Conservation (phyloP, 2,329 filamentous ascomycete species). For the Scopulariopsis brevicaulis region DNA sequence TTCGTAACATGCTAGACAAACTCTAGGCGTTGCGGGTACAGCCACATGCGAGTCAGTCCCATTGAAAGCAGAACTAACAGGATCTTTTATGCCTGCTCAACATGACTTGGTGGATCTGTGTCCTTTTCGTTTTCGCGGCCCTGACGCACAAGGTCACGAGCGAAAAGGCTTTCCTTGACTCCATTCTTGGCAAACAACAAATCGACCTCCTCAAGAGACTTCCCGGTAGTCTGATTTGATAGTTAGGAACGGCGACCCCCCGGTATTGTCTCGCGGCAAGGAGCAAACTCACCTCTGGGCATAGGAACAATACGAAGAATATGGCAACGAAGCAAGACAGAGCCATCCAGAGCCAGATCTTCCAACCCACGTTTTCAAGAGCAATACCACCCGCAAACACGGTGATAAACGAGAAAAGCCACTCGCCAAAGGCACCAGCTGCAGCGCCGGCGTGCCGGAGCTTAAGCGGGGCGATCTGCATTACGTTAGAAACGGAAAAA, state of each 20-base stretch:
- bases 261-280: background rate
- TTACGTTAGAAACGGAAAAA: background rate
- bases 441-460: conserved; percentile 8
- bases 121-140: too few species aligned
- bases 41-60: too few species aligned
- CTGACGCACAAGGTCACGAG: too few species aligned
- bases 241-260: background rate
- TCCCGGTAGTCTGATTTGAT: background rate
- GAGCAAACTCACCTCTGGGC: background rate
- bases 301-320: conserved; percentile 3
- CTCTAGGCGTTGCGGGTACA: too few species aligned
- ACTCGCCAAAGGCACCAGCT: conserved; percentile 9
- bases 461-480: conserved; percentile 6
- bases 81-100: too few species aligned
- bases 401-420: conserved; percentile 9
- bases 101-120: too few species aligned
- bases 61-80: too few species aligned
- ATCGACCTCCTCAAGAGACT: conserved; percentile 2
- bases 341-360: conserved; percentile 9
- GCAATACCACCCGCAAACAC: conserved; percentile 9
- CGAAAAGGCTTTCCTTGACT: too few species aligned
- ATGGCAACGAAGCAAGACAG: conserved; percentile 6
- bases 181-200: conserved; percentile 2
- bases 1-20: too few species aligned
- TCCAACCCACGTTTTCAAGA: conserved; percentile 8